Evolutionary conservation across 148 eudicot species (phyloP), one percentile per base, ranked within the genome.

Genomic region (Pouteria glomerata): DNA sequence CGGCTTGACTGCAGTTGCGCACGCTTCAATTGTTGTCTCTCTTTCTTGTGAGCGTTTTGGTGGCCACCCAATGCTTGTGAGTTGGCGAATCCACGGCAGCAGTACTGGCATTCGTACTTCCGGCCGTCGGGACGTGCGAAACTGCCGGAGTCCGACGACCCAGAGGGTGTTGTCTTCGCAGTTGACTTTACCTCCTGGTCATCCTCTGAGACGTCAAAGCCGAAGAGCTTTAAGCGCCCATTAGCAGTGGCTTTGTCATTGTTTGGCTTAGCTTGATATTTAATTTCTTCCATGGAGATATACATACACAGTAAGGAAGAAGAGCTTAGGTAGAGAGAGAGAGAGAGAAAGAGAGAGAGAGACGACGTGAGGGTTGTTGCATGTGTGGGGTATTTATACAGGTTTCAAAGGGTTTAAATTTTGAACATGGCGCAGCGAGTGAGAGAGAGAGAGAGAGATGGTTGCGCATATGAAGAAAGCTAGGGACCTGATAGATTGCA

Each of bases 31-130:
- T 87, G 98, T 24, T 93, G 98, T 0, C 98, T 72, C 39, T 90
- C 98, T 66, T 93, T 93, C 41, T 93, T 93, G 80, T 93, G 98
- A 10, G 98, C 98, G 79, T 93, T 93, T 50, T 93, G 98, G 75
- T 93, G 98, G 4, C 98, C 98, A 13, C 98, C 98, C 14, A 93
- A 57, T 1, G 98, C 98, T 66, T 93, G 98, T 0, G 98, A 93
- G 84, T 93, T 93, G 8, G 90, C 92, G 70, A 93, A 93, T 76
- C 88, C 94, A 0, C 98, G 76, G 75, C 81, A 84, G 61, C 98
- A 93, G 60, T 93, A 90, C 63, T 90, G 98, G 67, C 98, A 93
- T 89, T 88, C 96, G 81, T 86, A 93, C 47, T 83, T 88, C 16
- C 96, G 82, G 74, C 77, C 82, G 10, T 81, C 87, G 61, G 84